A percentile compares a stretch with the other conserved stretches of the same genome.
phyloP scores from a whole-genome alignment of 2,329 filamentous ascomycete species.

The Diplodia sapinea region DNA sequence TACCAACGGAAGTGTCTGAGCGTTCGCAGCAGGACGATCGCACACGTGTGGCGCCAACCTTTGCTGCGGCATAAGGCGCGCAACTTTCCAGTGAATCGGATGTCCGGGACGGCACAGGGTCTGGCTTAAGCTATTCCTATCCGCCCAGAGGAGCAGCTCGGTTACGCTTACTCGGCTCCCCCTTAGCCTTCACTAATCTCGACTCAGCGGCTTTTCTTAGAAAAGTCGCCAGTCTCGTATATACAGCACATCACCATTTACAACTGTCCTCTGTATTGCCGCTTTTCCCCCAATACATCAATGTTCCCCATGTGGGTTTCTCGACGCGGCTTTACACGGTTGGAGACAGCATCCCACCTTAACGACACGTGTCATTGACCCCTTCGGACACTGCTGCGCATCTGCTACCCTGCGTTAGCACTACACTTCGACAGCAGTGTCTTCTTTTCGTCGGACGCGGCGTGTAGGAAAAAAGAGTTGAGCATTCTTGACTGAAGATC shows the following conservation, averaged over 20 bases:
- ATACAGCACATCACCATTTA: slow-evolving; percentile 19
- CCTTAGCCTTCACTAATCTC: slow-evolving; percentile 18
- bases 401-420: slow-evolving; percentile 1
- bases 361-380: slow-evolving; percentile 25
- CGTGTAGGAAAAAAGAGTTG: slow-evolving; percentile 8
- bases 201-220: slow-evolving; percentile 8
- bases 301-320: slow-evolving; percentile 4
- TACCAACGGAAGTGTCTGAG: slow-evolving; percentile 26
- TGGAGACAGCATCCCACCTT: slow-evolving; percentile 8
- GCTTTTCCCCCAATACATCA: not conserved
- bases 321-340: slow-evolving; percentile 7
- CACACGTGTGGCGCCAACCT: slow-evolving; percentile 11
- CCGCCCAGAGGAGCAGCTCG: slow-evolving; percentile 16
- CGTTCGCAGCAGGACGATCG: slow-evolving; percentile 12
- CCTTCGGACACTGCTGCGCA: slow-evolving; percentile 17
- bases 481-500: slow-evolving; percentile 2
- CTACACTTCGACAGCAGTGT: not conserved
- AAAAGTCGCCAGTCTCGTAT: slow-evolving; percentile 1
- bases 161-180: slow-evolving; percentile 22
- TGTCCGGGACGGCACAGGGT: slow-evolving; percentile 20
- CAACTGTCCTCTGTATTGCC: slow-evolving; percentile 1
- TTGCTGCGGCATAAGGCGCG: slow-evolving; percentile 16
- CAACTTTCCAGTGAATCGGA: slow-evolving; percentile 17
- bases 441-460: not conserved
- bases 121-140: slow-evolving; percentile 14